Base-by-base conservation (phyloP, 2,329 filamentous ascomycete species). In the Ophidiomyces ophidiicola region DNA sequence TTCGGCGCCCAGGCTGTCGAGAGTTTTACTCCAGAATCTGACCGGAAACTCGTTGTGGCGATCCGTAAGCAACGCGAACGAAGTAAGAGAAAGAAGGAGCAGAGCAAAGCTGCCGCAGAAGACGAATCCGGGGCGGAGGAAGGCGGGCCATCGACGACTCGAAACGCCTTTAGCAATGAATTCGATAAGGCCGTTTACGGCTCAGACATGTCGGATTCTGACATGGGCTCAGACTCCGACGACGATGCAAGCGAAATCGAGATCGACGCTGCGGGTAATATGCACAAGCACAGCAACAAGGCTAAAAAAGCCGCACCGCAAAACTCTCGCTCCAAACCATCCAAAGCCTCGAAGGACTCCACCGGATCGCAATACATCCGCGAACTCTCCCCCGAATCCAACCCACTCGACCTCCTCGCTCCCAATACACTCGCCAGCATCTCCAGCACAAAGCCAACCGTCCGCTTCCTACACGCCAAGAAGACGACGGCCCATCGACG, bases 161-260 rank as follows among this genome's bases (percentile, higher is more conserved):
- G 17, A 29, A 53, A 54, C 14, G 21, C 30, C 19, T 94, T 92
- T 56, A 85, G 87, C 61, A 92, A 82, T 61, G 88, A 92, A 54
- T 94, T 90, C 59, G 88, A 96, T 58, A 82, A 93, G 60, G 87
- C 88, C n/a, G 75, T 98, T 23, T 94, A 94, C 56, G 87, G 85
- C 56, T 83, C 76, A 49, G 79, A 69, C 34, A 58, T 76, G 32
- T 70, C 68, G 8, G 66, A 64, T 32, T 59, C 60, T 1, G 66
- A 64, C 29, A 76, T 72, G 3, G 73, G 76, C 14, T 77, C 74
- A 0, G 75, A 78, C 21, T 73, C 76, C 6, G 76, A 79, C 48
- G 74, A 71, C 48, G 75, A 78, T 64, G 48, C 58, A 29, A 63
- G 58, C 40, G 61, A 62, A 23, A 58, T 63, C 36, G 60, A 64